Conservation (phyloP, 495 filamentous ascomycete species). For the Xanthoparmelia taractica region DNA sequence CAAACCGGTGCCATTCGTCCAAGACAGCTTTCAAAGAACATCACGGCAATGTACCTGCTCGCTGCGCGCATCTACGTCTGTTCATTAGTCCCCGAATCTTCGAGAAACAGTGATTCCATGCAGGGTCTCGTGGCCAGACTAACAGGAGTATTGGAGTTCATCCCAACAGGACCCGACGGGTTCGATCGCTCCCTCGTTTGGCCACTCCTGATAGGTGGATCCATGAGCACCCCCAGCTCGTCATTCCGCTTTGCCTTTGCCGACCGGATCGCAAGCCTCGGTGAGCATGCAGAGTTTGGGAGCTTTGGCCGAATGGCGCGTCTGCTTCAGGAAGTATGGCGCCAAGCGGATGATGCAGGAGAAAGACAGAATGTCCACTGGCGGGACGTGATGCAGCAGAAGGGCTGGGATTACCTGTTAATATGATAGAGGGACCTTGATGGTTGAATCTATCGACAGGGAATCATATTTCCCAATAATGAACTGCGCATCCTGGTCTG, state of each 20-base stretch:
- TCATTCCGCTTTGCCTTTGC: constrained; percentile 68
- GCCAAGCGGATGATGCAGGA: constrained; percentile 53
- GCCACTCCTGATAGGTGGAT: constrained; percentile 83
- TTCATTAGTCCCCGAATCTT: constrained; percentile 82
- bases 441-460: constrained; percentile 21
- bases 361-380: constrained; percentile 69
- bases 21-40: constrained; percentile 72
- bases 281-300: constrained; percentile 67
- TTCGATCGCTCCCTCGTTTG: constrained; percentile 89
- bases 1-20: constrained; percentile 68
- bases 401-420: constrained; percentile 86
- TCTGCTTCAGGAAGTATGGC: constrained; percentile 78
- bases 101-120: constrained; percentile 60
- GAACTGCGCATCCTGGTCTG: constrained; percentile 28
- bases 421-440: constrained; percentile 51
- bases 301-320: constrained; percentile 78
- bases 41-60: constrained; percentile 80
- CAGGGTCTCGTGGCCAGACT: constrained; percentile 67
- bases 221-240: constrained; percentile 59
- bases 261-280: constrained; percentile 61
- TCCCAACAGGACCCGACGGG: constrained; percentile 71
- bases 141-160: constrained; percentile 59
- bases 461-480: constrained; percentile 30
- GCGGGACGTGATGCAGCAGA: constrained; percentile 88
- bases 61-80: constrained; percentile 93